Percentiles rank a stretch among this genome's conserved stretches.
phyloP scores from a whole-genome alignment of 768 basidiomycete species.

The Auricularia heimuer region DNA sequence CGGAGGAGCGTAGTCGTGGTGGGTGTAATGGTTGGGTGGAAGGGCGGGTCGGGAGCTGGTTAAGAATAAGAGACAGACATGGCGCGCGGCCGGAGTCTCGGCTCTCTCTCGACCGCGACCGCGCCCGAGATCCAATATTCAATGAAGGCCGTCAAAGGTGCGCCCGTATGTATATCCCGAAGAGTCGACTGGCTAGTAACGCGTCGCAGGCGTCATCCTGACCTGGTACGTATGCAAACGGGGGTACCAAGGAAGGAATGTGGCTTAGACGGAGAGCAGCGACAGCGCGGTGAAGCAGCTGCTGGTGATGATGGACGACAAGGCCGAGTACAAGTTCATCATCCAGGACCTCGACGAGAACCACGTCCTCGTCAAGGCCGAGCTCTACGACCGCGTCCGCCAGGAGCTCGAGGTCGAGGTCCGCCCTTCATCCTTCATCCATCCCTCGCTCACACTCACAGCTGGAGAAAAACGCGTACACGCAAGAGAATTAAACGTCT shows the following conservation, averaged over 20 bases:
- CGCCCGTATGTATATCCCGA: no score
- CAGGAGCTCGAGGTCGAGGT: conserved; percentile 72
- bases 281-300: conserved; percentile 89
- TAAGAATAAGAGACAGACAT: neutral
- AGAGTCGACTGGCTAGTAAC: neutral
- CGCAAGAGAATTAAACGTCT: neutral
- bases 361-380: conserved; percentile 74
- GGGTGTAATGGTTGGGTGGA: no score
- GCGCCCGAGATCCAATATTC: neutral
- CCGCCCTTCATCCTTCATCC: conserved; percentile 11
- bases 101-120: conserved; percentile 2
- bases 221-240: conserved; percentile 41
- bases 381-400: conserved; percentile 65
- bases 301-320: conserved; percentile 70
- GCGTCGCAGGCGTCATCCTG: conserved; percentile 46
- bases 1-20: neutral
- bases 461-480: conserved; percentile 81
- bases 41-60: neutral
- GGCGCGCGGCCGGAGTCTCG: neutral
- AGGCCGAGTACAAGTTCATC: conserved; percentile 42
- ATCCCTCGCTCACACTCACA: conserved; percentile 18
- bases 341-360: conserved; percentile 82
- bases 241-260: neutral
- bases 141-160: conserved; percentile 62
- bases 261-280: conserved; percentile 26